Conservation (phyloP, 192 early-diverging fungal species). For the Jimgerdemannia lactiflua region DNA sequence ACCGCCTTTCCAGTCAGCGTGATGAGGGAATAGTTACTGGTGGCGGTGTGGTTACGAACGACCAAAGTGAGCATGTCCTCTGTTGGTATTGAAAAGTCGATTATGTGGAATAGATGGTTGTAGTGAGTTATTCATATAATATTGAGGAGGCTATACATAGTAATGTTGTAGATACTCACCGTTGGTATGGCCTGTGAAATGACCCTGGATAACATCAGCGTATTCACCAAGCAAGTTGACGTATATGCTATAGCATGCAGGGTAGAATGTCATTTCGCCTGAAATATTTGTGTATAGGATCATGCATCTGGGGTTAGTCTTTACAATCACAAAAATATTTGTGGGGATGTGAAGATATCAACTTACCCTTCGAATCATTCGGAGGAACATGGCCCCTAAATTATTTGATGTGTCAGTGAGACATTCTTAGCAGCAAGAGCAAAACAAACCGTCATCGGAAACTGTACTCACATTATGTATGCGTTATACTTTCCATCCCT, state of each 20-base stretch:
- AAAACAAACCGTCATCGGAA: background rate
- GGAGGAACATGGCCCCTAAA: slow-evolving; percentile 28
- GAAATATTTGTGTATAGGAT: background rate
- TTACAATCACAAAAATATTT: too few relatives aligned
- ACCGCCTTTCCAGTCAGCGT: background rate
- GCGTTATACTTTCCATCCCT: slow-evolving; percentile 6
- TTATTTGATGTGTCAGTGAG: background rate
- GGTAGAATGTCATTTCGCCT: slow-evolving; percentile 14
- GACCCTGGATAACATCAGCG: slow-evolving; percentile 28
- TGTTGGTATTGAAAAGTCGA: background rate
- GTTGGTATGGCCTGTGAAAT: slow-evolving; percentile 40
- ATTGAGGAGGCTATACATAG: background rate
- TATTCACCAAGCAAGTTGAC: slow-evolving; percentile 31
- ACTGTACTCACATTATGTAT: slow-evolving; percentile 20
- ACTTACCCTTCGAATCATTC: background rate
- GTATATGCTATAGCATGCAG: slow-evolving; percentile 20
- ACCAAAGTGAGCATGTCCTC: slow-evolving; percentile 18
- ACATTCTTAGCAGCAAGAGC: background rate
- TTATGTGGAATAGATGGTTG: background rate
- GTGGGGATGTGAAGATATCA: too few relatives aligned
- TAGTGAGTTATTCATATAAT: background rate
- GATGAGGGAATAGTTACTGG: background rate
- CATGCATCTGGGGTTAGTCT: slow-evolving; percentile 2
- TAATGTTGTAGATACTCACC: slow-evolving; percentile 4
- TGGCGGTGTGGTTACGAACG: background rate